These are phyloP conservation scores for Trichomonascaceae sp. DNA, from an alignment of 1,139 yeast species.

Conservation along the genomic window DNA sequence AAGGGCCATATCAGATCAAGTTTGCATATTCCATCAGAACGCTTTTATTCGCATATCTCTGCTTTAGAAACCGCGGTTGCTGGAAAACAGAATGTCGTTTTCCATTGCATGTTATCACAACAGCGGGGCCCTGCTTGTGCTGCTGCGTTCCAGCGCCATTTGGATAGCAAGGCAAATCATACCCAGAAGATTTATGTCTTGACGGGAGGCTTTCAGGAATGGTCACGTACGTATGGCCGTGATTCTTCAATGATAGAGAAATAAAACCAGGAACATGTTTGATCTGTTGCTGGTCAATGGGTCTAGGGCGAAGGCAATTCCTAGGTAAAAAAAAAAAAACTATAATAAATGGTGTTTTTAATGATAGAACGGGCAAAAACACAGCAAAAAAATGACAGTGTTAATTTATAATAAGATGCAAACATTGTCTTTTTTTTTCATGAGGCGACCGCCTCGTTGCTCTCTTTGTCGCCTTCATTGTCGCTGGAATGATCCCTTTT, in stretches of 20 bases:
- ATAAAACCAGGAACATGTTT: constrained; percentile 39
- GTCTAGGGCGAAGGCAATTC: constrained; percentile 12
- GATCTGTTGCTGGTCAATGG: constrained; percentile 30
- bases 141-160: constrained; percentile 51
- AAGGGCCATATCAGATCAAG: constrained; percentile 65
- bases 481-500: constrained; percentile 22
- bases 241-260: constrained; percentile 35
- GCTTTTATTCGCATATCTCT: constrained; percentile 40
- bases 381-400: background rate
- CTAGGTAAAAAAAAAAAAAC: background rate
- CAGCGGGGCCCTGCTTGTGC: constrained; percentile 89
- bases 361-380: background rate
- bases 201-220: constrained; percentile 75
- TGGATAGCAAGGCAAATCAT: constrained; percentile 36
- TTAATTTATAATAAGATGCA: background rate
- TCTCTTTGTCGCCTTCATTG: constrained; percentile 5
- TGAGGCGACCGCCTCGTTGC: constrained; percentile 1
- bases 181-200: constrained; percentile 60
- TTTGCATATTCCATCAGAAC: constrained; percentile 54
- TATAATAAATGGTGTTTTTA: background rate
- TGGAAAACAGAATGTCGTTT: constrained; percentile 53
- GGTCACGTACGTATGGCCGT: constrained; percentile 73
- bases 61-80: constrained; percentile 39
- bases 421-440: background rate
- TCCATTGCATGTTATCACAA: constrained; percentile 87